Evolutionary conservation across 164 flowering plant species (phyloP).

Genomic region (Platanus orientalis): DNA sequence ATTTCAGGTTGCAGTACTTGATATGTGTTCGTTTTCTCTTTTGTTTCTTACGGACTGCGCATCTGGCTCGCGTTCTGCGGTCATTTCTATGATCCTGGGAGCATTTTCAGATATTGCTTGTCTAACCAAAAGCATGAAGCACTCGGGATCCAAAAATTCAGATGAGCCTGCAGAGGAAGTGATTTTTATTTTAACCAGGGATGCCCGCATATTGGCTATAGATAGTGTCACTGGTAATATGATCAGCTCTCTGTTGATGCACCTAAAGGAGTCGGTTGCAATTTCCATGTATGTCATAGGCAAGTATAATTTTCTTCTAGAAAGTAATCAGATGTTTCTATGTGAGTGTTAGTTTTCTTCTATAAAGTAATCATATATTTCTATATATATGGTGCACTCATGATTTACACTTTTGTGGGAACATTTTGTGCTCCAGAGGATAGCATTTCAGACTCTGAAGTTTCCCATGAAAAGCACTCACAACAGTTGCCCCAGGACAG

Average conservation of each 20-base stretch:
- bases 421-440: conserved; percentile 34
- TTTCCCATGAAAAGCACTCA: conserved; percentile 23
- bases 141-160: conserved; percentile 21
- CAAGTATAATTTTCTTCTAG: conserved; percentile 33
- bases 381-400: not conserved
- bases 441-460: conserved; percentile 18
- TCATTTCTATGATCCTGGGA: conserved; percentile 42
- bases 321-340: not conserved
- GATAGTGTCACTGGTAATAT: conserved; percentile 43
- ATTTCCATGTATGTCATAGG: conserved; percentile 76
- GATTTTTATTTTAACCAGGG: conserved; percentile 53
- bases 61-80: conserved; percentile 38
- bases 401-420: conserved; percentile 5
- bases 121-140: conserved; percentile 27
- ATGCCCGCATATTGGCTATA: conserved; percentile 47
- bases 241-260: conserved; percentile 37
- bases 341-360: conserved; percentile 14
- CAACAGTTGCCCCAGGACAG: conserved; percentile 26
- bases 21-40: conserved; percentile 44
- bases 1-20: conserved; percentile 72
- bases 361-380: conserved; percentile 3
- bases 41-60: conserved; percentile 41
- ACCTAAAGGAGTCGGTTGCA: conserved; percentile 42
- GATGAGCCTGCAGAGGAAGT: conserved; percentile 26
- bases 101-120: conserved; percentile 14